Evolutionary conservation across 768 basidiomycete species (phyloP).

Genomic region (Panaeolus papilionaceus): DNA sequence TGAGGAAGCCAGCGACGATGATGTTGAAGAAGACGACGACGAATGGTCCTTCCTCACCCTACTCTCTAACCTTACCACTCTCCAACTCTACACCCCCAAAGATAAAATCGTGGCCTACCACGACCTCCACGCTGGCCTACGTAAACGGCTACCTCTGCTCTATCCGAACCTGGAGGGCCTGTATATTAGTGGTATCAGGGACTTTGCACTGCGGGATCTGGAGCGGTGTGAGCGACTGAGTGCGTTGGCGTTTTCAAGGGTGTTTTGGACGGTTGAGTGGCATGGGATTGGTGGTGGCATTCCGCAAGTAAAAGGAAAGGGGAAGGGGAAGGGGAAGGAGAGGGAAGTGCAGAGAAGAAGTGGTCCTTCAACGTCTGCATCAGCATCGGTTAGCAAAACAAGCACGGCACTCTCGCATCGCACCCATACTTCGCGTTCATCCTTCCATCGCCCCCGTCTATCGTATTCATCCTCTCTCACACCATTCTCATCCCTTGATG

Average conservation of each 20-base stretch:
- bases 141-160: not conserved
- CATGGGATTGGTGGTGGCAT: not conserved
- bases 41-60: not conserved
- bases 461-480: not conserved
- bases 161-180: not conserved
- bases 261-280: slow-evolving; percentile 2
- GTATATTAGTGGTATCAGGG: not conserved
- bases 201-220: not conserved
- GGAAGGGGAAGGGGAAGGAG: not conserved
- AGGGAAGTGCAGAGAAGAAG: not conserved
- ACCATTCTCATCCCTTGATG: not conserved
- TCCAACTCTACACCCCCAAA: not conserved
- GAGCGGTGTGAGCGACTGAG: not conserved
- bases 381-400: too few species aligned
- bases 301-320: not conserved
- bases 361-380: too few species aligned
- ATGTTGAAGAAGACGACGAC: not conserved
- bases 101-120: not conserved
- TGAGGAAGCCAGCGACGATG: not conserved
- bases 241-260: slow-evolving; percentile 2
- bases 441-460: not conserved
- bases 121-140: not conserved
- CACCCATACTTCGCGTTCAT: not conserved
- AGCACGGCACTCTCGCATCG: too few species aligned
- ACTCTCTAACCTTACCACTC: not conserved